Conservation (phyloP, 1,139 yeast species). For the Nakaseomyces delphensis region DNA sequence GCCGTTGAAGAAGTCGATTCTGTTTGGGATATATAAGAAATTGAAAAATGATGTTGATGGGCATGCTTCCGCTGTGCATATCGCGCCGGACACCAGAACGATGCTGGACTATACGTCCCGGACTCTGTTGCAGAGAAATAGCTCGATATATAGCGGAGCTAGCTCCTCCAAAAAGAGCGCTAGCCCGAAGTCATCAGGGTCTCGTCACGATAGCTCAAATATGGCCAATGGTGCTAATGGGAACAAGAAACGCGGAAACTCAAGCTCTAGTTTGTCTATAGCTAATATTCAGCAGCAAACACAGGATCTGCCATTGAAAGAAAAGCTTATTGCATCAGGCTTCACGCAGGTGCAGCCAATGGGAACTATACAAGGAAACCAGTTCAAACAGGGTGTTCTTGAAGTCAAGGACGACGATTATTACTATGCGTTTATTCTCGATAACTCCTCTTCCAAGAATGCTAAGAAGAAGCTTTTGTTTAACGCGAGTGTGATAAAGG, state of each 20-base stretch:
- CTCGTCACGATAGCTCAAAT: not conserved
- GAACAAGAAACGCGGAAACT: constrained; percentile 3
- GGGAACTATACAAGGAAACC: constrained; percentile 45
- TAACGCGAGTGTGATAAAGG: constrained; percentile 34
- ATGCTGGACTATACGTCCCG: constrained; percentile 22
- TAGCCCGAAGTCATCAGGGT: not conserved
- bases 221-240: not conserved
- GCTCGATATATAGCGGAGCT: constrained; percentile 11
- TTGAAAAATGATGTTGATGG: constrained; percentile 18
- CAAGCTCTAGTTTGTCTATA: constrained; percentile 22
- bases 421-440: constrained; percentile 80
- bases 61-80: constrained; percentile 18
- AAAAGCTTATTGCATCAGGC: constrained; percentile 34
- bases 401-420: constrained; percentile 43
- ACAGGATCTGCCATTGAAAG: constrained; percentile 32
- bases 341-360: constrained; percentile 37
- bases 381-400: constrained; percentile 54
- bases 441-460: constrained; percentile 82
- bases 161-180: not conserved
- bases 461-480: constrained; percentile 75
- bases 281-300: constrained; percentile 27
- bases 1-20: constrained; percentile 75
- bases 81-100: constrained; percentile 23
- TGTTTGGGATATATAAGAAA: constrained; percentile 35
- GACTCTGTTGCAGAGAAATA: constrained; percentile 16